Base-by-base conservation (phyloP, 2,329 filamentous ascomycete species). In the Sporothrix brunneoviolacea region DNA sequence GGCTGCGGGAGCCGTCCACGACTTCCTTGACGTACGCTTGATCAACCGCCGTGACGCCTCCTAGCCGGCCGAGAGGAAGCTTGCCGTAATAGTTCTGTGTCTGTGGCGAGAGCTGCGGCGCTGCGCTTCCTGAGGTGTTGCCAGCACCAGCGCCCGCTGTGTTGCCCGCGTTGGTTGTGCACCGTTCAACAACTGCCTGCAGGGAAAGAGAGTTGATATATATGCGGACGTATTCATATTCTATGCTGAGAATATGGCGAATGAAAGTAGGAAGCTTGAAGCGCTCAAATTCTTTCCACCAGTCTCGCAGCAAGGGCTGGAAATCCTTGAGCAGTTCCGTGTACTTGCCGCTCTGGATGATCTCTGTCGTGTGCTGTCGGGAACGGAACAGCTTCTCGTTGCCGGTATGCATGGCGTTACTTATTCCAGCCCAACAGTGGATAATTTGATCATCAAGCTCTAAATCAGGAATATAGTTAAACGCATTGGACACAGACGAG, bases 161-260 rank as follows among this genome's bases (percentile, higher is more conserved):
- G n/a, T 36, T 40, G 64, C 68, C 61, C 13, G 68, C 68, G 52
- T 73, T 72, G 10, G 79, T 90, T 7, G 89, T 91, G 68, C 88
- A 95, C 54, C 91, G 82, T 67, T 96, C 91, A 6, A 97, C 89
- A 4, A 97, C 90, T 19, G 93, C 93, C 68, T 98, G 93, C 2
- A 98, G 73, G 2, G 91, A 91, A 2, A 98, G 75, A 1, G 91
- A 95, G 65, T 97, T 96, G 70, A 96, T 80, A 63, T 97, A 97
- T 45, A 96, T 86, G 61, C 91, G 82, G 22, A 91, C 89, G 64
- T 96, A 96, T 62, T 97, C 89, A 62, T 93, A 96, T 70, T 98
- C 93, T 57, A 97, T 96, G 8, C 82, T 85, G 27, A 98, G 74
- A 52, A 97, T 91, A 63, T 90, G 82, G 27, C 78, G 71, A 57